Percentiles rank a stretch among this genome's conserved stretches.
These are phyloP conservation scores for Eremothecium coryli DNA, from an alignment of 1,139 yeast species.

Conservation along the genomic window DNA sequence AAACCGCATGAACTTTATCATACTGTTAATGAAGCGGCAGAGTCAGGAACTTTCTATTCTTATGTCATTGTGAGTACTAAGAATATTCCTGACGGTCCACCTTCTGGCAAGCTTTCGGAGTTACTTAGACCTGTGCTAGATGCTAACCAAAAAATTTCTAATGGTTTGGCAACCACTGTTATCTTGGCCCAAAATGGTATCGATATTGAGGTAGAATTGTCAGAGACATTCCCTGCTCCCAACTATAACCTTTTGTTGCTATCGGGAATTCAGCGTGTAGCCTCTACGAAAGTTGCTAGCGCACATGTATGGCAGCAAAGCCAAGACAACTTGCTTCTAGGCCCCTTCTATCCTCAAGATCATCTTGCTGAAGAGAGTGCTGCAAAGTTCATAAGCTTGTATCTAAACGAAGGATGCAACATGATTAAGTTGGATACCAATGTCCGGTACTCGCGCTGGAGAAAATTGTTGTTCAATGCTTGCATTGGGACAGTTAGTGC, in stretches of 20 bases:
- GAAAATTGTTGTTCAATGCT: slow-evolving; percentile 48
- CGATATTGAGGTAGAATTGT: slow-evolving; percentile 45
- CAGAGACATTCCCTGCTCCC: slow-evolving; percentile 35
- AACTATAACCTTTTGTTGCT: slow-evolving; percentile 30
- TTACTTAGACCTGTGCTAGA: slow-evolving; percentile 40
- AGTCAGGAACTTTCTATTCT: slow-evolving; percentile 38
- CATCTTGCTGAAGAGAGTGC: slow-evolving; percentile 21
- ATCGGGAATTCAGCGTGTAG: slow-evolving; percentile 46
- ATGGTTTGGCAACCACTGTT: slow-evolving; percentile 32
- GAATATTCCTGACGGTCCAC: slow-evolving; percentile 45
- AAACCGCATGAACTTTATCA: slow-evolving; percentile 40
- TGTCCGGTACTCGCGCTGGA: slow-evolving; percentile 48
- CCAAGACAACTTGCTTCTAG: slow-evolving; percentile 34
- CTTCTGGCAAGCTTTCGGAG: slow-evolving; percentile 35
- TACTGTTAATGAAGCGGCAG: slow-evolving; percentile 35
- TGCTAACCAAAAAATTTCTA: slow-evolving; percentile 13
- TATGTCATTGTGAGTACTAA: slow-evolving; percentile 49
- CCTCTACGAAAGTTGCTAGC: slow-evolving; percentile 30
- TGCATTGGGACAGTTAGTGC: slow-evolving; percentile 46
- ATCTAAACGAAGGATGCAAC: slow-evolving; percentile 32
- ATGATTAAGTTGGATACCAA: slow-evolving; percentile 34
- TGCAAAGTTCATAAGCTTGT: slow-evolving; percentile 35
- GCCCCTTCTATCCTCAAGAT: slow-evolving; percentile 36
- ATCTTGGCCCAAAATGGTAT: slow-evolving; percentile 52
- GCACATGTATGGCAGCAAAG: slow-evolving; percentile 27